Evolutionary conservation across 805 yeast species (phyloP), one percentile per base, ranked within the genome.

Genomic region (Starmera quercuum): DNA sequence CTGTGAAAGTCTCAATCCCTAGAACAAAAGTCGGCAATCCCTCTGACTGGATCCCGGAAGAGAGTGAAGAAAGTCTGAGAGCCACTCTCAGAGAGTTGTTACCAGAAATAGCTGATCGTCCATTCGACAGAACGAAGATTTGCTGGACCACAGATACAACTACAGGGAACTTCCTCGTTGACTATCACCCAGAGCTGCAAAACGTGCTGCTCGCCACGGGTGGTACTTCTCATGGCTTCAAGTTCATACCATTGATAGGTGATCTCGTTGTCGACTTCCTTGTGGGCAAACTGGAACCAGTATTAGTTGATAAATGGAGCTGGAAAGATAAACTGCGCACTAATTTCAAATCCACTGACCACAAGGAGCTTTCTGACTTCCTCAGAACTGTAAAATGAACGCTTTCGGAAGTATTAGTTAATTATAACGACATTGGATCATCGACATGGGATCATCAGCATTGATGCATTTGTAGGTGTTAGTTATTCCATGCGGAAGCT

Each of bases 111-210:
- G 27, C 32, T 8, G 19, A 27, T 6, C 30, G 47, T 20, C 40
- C 42, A 20, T 40, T 40, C 30, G 35, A 31, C 13, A 31, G 41
- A 4, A 64, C 61, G 13, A 68, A 63, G 34, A 66, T 59, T 35
- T 66, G 66, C 40, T 68, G 61, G 61, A 44, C 49, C 29, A 51
- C 54, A 12, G 59, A 57, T 32, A 47, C 60, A 7, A 48, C 52
- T 11, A 44, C 55, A 9, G 42, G 51, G 14, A 52, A 57, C 31
- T 56, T 52, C 35, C 38, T 57, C 20, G 43, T 56, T 28, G 56
- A 49, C 24, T 40, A 39, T 26, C 51, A 44, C 29, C 59, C 62
- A 16, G 44, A 40, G 12, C 27, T 40, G 14, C 34, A 41, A 17
- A 54, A 53, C 28, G 42, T 57, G 15, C 41, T 57, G 15, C 21